Percentiles rank a stretch among this genome's conserved stretches.
Evolutionary conservation across 768 basidiomycete genomes (phyloP).

Genomic region (Crassisporium funariophilum): DNA sequence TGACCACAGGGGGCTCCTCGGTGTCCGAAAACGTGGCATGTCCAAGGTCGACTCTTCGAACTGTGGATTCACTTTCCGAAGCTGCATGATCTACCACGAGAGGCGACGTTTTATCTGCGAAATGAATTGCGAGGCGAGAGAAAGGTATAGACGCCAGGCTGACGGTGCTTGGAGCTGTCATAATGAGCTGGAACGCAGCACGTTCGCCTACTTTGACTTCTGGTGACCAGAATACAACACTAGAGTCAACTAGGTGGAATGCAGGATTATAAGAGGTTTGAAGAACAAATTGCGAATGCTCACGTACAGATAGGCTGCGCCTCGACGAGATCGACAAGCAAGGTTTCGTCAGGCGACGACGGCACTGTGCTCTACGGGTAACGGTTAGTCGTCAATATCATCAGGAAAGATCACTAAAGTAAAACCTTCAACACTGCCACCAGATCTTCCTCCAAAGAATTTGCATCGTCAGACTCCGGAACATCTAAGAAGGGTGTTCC

Average conservation of each 20-base stretch:
- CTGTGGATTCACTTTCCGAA: conserved; percentile 18
- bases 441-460: conserved; percentile 66
- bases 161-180: conserved; percentile 53
- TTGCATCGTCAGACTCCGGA: conserved; percentile 47
- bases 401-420: neutral
- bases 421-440: conserved; percentile 71
- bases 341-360: conserved; percentile 49
- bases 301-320: conserved; percentile 63
- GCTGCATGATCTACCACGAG: conserved; percentile 51
- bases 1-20: conserved; percentile 21
- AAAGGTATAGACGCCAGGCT: conserved; percentile 63
- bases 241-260: conserved; percentile 55
- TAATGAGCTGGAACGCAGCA: conserved; percentile 73
- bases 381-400: neutral
- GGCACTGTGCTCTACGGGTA: conserved; percentile 70
- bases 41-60: conserved; percentile 52
- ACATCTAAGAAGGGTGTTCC: conserved; percentile 34
- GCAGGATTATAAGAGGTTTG: conserved; percentile 1
- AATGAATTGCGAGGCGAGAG: conserved; percentile 57
- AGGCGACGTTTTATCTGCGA: conserved; percentile 50
- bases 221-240: conserved; percentile 70
- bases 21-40: conserved; percentile 26
- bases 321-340: conserved; percentile 66
- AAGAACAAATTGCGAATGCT: neutral
- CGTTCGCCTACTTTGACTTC: conserved; percentile 61